phyloP scores from a whole-genome alignment of 345 rosid genomes.

The Rhodomyrtus tomentosa region DNA sequence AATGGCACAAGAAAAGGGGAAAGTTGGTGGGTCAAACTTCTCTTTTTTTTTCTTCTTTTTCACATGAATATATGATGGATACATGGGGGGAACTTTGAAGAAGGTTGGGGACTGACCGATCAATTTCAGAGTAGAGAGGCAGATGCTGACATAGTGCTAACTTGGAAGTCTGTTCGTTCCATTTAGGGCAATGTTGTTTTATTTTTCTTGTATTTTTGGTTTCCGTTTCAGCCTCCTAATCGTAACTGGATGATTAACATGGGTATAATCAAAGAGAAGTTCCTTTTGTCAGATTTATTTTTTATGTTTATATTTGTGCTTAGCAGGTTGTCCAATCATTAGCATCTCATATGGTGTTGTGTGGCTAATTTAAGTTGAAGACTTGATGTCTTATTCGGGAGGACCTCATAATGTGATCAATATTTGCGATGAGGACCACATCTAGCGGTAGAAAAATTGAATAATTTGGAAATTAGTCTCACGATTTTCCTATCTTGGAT shows the following conservation, averaged over 20 bases:
- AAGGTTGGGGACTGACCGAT: slow-evolving; percentile 12
- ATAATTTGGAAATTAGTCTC: too few species aligned
- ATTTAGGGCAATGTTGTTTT: neutral
- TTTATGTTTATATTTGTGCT: neutral
- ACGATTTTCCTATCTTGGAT: too few species aligned
- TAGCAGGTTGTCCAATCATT: neutral
- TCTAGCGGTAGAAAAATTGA: neutral
- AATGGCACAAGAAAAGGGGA: neutral
- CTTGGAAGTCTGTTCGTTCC: neutral
- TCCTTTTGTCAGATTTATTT: slow-evolving; percentile 3
- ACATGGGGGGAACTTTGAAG: neutral
- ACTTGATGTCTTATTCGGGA: neutral
- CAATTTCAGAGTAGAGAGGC: neutral
- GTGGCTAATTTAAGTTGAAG: neutral
- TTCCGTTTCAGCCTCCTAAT: slow-evolving; percentile 1
- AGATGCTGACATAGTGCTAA: slow-evolving; percentile 19
- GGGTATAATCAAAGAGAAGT: slow-evolving; percentile 10
- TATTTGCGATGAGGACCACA: neutral
- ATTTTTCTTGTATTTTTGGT: neutral
- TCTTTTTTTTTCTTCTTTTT: neutral
- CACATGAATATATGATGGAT: neutral
- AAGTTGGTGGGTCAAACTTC: slow-evolving; percentile 13
- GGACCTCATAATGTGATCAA: neutral
- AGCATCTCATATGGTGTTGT: neutral
- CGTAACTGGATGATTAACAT: slow-evolving; percentile 5